A percentile compares a stretch with the other conserved stretches of the same genome.
These are phyloP conservation scores for Umbelopsis isabellina DNA, from an alignment of 192 early-diverging fungal genomes.

Conservation along the genomic window DNA sequence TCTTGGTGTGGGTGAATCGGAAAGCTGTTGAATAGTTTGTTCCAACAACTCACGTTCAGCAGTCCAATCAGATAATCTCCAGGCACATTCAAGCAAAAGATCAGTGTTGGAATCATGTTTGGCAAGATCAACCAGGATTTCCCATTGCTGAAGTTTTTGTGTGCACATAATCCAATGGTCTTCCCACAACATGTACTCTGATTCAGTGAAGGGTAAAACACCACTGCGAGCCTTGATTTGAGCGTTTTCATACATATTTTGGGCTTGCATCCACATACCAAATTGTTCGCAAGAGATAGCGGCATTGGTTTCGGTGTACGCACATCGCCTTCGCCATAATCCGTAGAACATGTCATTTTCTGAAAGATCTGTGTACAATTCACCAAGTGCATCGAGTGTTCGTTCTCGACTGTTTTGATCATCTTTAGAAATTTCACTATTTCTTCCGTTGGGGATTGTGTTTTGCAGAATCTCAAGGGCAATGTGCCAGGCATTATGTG, in stretches of 20 bases:
- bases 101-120: constrained; percentile 88
- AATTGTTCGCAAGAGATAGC: constrained; percentile 94
- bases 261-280: constrained; percentile 92
- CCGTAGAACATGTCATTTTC: constrained; percentile 95
- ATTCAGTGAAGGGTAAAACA: constrained; percentile 86
- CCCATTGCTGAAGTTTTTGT: constrained; percentile 96
- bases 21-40: constrained; percentile 62
- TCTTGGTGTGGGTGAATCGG: constrained; percentile 66
- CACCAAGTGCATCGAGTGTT: constrained; percentile 87
- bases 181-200: constrained; percentile 98
- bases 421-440: constrained; percentile 64
- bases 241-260: constrained; percentile 89
- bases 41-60: constrained; percentile 79
- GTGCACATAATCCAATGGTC: constrained; percentile 93
- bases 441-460: constrained; percentile 47
- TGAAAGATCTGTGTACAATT: constrained; percentile 81
- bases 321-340: constrained; percentile 85
- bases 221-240: constrained; percentile 90
- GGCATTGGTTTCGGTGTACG: constrained; percentile 93
- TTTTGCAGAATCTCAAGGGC: constrained; percentile 85
- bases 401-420: constrained; percentile 88
- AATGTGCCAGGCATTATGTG: constrained; percentile 92
- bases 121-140: constrained; percentile 90
- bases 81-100: constrained; percentile 89
- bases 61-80: constrained; percentile 95